Percentiles rank a stretch among this genome's conserved stretches.
These are phyloP conservation scores for Logfia minima DNA, from an alignment of 129 eudicot species.

Conservation along the genomic window DNA sequence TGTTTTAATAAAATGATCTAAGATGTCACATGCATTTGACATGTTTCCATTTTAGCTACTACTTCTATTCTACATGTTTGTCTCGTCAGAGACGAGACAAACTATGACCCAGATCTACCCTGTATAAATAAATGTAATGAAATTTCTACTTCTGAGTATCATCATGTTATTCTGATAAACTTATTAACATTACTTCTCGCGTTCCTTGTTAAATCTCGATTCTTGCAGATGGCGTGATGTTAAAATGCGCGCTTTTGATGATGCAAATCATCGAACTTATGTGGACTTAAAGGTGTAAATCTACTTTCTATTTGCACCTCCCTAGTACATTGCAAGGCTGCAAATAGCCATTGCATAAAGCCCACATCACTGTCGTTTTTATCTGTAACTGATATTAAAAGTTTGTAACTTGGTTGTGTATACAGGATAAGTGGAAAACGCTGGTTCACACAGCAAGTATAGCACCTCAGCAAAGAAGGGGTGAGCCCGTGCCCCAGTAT, in stretches of 20 bases:
- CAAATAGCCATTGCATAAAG: background rate
- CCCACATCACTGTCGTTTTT: background rate
- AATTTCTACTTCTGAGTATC: background rate
- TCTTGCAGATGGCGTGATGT: slow-evolving; percentile 86
- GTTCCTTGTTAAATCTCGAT: slow-evolving; percentile 22
- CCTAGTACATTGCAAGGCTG: background rate
- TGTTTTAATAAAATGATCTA: background rate
- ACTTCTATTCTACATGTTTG: background rate
- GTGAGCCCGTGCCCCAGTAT: slow-evolving; percentile 87
- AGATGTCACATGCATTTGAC: background rate
- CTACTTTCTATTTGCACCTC: slow-evolving; percentile 5
- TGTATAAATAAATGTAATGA: background rate
- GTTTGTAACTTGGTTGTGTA: background rate
- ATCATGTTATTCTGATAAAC: slow-evolving; percentile 2
- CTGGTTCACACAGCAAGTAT: slow-evolving; percentile 88
- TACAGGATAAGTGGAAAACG: slow-evolving; percentile 95
- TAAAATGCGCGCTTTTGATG: slow-evolving; percentile 68
- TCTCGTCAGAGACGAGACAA: background rate
- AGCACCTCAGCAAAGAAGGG: slow-evolving; percentile 86
- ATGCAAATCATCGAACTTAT: slow-evolving; percentile 74
- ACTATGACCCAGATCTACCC: background rate
- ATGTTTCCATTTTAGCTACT: background rate
- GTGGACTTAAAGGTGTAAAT: slow-evolving; percentile 81
- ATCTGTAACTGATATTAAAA: background rate
- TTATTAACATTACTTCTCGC: background rate